These are phyloP conservation scores for Lojkania enalia DNA, from an alignment of 2,329 filamentous ascomycete genomes.

Conservation along the genomic window DNA sequence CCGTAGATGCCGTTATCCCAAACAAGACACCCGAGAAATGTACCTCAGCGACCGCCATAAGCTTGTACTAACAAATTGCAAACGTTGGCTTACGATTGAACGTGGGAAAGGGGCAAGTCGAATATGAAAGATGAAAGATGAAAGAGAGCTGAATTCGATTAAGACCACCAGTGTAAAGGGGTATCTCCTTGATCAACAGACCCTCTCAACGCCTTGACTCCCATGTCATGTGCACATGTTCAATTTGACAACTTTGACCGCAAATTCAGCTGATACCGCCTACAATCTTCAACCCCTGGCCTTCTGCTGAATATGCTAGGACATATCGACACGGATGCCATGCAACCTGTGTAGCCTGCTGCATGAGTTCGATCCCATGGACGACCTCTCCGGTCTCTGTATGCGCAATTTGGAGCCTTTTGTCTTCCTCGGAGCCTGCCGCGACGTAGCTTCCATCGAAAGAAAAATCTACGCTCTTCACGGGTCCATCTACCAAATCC, in stretches of 20 bases:
- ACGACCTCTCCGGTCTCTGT: slow-evolving; percentile 74
- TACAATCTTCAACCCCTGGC: slow-evolving; percentile 67
- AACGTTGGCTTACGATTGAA: too few relatives aligned
- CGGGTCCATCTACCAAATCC: slow-evolving; percentile 68
- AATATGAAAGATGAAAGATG: neutral
- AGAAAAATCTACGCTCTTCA: slow-evolving; percentile 73
- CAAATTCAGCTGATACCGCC: slow-evolving; percentile 43
- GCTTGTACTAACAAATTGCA: too few relatives aligned
- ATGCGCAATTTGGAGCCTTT: slow-evolving; percentile 70
- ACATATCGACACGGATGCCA: slow-evolving; percentile 78
- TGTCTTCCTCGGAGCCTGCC: slow-evolving; percentile 73
- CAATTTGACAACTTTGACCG: neutral
- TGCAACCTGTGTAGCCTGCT: slow-evolving; percentile 67
- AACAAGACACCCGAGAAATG: too few relatives aligned
- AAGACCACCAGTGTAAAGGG: slow-evolving; percentile 10
- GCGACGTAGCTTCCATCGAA: slow-evolving; percentile 77
- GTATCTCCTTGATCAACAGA: slow-evolving; percentile 18
- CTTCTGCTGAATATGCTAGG: slow-evolving; percentile 70
- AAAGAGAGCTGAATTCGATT: neutral
- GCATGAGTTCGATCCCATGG: slow-evolving; percentile 69
- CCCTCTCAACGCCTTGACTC: slow-evolving; percentile 8
- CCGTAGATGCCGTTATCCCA: too few relatives aligned
- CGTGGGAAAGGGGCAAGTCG: too few relatives aligned
- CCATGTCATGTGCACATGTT: neutral
- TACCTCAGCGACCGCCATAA: too few relatives aligned